phyloP scores from a whole-genome alignment of 108 stramenopile genomes.

The Nitzschia sp. region DNA sequence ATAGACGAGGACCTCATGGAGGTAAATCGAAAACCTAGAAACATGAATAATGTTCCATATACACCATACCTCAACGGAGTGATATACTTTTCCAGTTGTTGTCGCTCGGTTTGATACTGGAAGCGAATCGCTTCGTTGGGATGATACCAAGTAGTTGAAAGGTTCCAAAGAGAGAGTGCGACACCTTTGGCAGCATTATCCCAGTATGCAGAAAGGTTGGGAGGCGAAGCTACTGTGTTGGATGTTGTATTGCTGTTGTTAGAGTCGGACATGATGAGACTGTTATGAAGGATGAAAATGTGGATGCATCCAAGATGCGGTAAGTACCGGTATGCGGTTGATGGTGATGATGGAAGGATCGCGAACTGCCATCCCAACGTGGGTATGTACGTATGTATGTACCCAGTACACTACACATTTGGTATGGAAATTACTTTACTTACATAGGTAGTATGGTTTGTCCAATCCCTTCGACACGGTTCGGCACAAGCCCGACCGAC shows the following conservation, averaged over 20 bases:
- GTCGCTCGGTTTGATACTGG: constrained; percentile 13
- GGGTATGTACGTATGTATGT: too few relatives aligned
- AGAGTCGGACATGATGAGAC: neutral
- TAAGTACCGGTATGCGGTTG: neutral
- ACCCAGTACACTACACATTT: too few relatives aligned
- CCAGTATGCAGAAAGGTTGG: constrained; percentile 7
- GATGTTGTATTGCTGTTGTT: neutral
- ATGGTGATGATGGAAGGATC: neutral
- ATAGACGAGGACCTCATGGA: neutral
- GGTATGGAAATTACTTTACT: neutral
- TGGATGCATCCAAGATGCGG: neutral
- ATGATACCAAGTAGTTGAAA: constrained; percentile 19
- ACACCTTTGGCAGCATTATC: constrained; percentile 20
- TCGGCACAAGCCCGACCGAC: neutral
- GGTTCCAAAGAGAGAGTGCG: constrained; percentile 7
- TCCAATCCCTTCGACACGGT: neutral
- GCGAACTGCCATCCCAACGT: neutral
- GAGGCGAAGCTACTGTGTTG: neutral
- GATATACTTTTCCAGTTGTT: constrained; percentile 25
- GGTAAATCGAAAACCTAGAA: constrained; percentile 24
- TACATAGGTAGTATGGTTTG: neutral
- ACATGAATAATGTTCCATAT: constrained; percentile 12
- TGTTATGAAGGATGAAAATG: neutral
- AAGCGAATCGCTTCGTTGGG: neutral
- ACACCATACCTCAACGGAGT: constrained; percentile 20